phyloP scores from a whole-genome alignment of 257 asterid genomes.

The Fraxinus anomala region DNA sequence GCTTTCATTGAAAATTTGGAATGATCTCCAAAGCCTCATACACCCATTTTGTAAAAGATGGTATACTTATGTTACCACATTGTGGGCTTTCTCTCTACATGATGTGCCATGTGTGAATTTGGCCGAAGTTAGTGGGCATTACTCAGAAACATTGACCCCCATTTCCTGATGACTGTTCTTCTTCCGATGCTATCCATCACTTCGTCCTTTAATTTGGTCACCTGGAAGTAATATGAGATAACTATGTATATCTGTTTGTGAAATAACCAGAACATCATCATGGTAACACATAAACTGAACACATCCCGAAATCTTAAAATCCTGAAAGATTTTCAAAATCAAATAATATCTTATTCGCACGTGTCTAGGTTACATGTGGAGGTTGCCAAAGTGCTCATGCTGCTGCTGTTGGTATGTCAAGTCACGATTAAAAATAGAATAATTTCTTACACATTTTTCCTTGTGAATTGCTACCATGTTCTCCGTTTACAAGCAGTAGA shows the following conservation, averaged over 20 bases:
- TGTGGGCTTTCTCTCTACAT: not conserved
- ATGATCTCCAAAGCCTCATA: not conserved
- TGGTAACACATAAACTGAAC: not conserved
- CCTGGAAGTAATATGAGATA: conserved; percentile 3
- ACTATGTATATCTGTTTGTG: not conserved
- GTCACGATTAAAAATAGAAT: conserved; percentile 16
- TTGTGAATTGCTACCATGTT: not conserved
- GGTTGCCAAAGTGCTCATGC: conserved; percentile 98
- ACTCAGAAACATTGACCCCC: not conserved
- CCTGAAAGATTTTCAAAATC: conserved; percentile 3
- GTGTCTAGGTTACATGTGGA: conserved; percentile 90
- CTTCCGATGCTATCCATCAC: conserved; percentile 2
- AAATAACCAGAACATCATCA: not conserved
- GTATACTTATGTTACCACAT: not conserved
- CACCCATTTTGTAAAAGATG: not conserved
- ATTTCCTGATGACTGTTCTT: conserved; percentile 11
- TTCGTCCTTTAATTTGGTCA: conserved; percentile 3
- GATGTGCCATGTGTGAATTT: not conserved
- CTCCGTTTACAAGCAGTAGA: not conserved
- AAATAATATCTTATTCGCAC: conserved; percentile 23
- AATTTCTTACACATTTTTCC: not conserved
- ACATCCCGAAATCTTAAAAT: conserved; percentile 1
- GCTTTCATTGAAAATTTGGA: not conserved
- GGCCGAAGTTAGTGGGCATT: not conserved
- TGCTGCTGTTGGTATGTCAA: conserved; percentile 87